phyloP scores from a whole-genome alignment of 768 basidiomycete species.

The Russula sp. region DNA sequence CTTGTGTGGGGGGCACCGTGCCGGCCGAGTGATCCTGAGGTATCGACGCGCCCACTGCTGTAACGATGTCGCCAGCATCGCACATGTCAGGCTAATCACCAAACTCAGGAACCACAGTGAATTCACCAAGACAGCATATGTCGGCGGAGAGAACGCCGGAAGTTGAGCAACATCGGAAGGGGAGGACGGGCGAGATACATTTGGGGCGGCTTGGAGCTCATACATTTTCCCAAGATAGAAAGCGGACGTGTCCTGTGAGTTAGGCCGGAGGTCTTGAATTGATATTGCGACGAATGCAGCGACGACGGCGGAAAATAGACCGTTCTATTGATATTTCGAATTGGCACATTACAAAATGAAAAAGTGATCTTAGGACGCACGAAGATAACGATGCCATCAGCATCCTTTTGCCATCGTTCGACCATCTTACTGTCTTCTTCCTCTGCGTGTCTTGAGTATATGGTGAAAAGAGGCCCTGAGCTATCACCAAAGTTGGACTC shows the following conservation, averaged over 20 bases:
- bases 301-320: background rate
- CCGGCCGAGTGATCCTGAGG: background rate
- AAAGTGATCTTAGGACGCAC: background rate
- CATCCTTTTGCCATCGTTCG: background rate
- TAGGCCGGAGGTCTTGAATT: background rate
- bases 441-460: background rate
- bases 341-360: background rate
- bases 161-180: background rate
- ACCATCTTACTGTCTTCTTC: background rate
- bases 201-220: background rate
- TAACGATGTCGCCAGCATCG: background rate
- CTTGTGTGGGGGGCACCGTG: background rate
- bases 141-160: background rate
- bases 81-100: background rate
- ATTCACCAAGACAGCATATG: background rate
- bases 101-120: background rate
- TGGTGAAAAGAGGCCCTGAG: background rate
- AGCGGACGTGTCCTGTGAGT: background rate
- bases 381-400: background rate
- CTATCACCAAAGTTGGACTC: background rate
- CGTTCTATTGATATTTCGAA: background rate
- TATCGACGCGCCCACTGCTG: background rate
- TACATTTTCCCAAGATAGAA: background rate
- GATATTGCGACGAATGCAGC: background rate
- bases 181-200: background rate